Conservation (phyloP, 2,329 filamentous ascomycete species). For the Colletotrichum incanum region DNA sequence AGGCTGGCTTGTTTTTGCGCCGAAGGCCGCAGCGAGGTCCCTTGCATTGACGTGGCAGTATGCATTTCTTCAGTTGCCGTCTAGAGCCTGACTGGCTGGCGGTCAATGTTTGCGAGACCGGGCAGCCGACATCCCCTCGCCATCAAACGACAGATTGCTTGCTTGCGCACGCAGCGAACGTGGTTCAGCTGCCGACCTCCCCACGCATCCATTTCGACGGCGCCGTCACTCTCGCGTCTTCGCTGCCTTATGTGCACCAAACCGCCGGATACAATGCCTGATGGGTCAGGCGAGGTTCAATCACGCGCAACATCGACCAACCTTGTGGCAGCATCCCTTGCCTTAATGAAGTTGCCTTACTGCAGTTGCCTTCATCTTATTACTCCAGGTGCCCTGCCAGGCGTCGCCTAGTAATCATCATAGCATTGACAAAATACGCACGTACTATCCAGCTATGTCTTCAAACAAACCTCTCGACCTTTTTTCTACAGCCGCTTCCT, state of each 20-base stretch:
- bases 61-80: slow-evolving; percentile 36
- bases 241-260: slow-evolving; percentile 15
- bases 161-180: slow-evolving; percentile 33
- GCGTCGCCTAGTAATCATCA: background rate
- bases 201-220: slow-evolving; percentile 17
- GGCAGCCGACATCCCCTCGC: slow-evolving; percentile 23
- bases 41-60: slow-evolving; percentile 41
- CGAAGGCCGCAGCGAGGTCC: slow-evolving; percentile 34
- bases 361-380: slow-evolving; percentile 25
- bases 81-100: slow-evolving; percentile 22
- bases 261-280: background rate
- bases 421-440: background rate
- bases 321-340: slow-evolving; percentile 26
- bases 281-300: slow-evolving; percentile 19
- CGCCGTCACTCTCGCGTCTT: slow-evolving; percentile 11
- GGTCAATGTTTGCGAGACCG: slow-evolving; percentile 36
- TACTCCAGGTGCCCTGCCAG: background rate
- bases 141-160: slow-evolving; percentile 17
- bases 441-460: background rate
- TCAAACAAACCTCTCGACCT: background rate
- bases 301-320: background rate
- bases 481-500: background rate
- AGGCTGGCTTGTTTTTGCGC: slow-evolving; percentile 7
- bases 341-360: slow-evolving; percentile 22
- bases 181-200: slow-evolving; percentile 18